Conservation (phyloP, 495 filamentous ascomycete species). For the Aspergillus bertholletiae region DNA sequence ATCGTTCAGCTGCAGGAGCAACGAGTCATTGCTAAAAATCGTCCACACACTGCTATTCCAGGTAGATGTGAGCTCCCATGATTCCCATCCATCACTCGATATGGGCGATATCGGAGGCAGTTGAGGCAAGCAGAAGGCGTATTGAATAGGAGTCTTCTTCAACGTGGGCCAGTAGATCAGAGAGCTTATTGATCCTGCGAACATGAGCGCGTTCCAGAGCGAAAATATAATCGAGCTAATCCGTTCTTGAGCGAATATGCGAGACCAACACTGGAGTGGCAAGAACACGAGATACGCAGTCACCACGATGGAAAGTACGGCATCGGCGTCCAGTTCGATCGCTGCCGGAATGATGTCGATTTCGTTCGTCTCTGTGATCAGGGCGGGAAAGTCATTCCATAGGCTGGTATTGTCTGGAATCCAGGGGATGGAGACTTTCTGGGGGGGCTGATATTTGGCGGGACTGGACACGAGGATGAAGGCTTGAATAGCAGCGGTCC, state of each 20-base stretch:
- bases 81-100: conserved; percentile 29
- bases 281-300: conserved; percentile 37
- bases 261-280: conserved; percentile 34
- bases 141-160: conserved; percentile 19
- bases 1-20: conserved; percentile 19
- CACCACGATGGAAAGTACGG: conserved; percentile 34
- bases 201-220: conserved; percentile 31
- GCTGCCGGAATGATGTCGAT: conserved; percentile 24
- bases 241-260: conserved; percentile 21
- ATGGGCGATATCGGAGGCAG: conserved; percentile 17
- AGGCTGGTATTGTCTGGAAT: conserved; percentile 19
- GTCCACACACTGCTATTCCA: conserved; percentile 33
- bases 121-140: conserved; percentile 32
- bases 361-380: conserved; percentile 20
- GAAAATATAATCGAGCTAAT: conserved; percentile 26
- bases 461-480: conserved; percentile 29
- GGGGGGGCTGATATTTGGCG: conserved; percentile 6
- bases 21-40: conserved; percentile 21
- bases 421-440: conserved; percentile 23
- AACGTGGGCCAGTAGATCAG: conserved; percentile 20
- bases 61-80: conserved; percentile 16
- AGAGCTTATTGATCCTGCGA: conserved; percentile 27
- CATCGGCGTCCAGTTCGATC: conserved; percentile 31
- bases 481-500: conserved; percentile 30
- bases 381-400: conserved; percentile 15